Base-by-base conservation (phyloP, 169 alveolate species). In the Cryptosporidium canis region DNA sequence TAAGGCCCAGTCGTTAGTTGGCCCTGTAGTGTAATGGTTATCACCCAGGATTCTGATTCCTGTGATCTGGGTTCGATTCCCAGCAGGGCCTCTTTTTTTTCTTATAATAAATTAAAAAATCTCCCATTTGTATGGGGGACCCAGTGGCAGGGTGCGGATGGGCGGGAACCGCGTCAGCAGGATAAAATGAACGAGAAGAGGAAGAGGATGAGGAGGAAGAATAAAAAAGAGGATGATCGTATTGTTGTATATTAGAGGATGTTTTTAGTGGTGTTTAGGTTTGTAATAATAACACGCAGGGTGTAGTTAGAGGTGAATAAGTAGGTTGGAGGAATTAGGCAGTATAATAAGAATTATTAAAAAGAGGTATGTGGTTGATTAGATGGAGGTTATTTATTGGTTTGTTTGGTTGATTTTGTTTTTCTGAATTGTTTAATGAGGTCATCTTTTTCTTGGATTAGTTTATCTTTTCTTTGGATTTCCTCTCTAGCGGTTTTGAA, bases 41-140 rank as follows among this genome's bases (percentile, higher is more conserved):
- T 77, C 85, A 77, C 85, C 85, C 85, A 77, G 85, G 85, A 77
- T 77, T 77, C 85, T 77, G 85, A 77, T 77, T 77, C 85, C 85
- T 77, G 85, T 77, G 85, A 77, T 77, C 85, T 77, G 85, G 85
- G 85, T 77, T 77, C 85, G 85, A 77, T 77, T 77, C 85, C 85
- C 85, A 77, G 85, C 85, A 77, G 85, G 72, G 85, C 85, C 85
- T 77, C 64, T 21, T 53, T 48, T 53, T 35, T 9, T 7, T n/a
- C 35, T n/a, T n/a, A n/a, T n/a, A n/a, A n/a, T n/a, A n/a, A n/a
- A n/a, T n/a, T n/a, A n/a, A n/a, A n/a, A n/a, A n/a, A n/a, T n/a
- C n/a, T n/a, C n/a, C n/a, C n/a, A n/a, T n/a, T n/a, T n/a, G n/a
- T n/a, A n/a, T n/a, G n/a, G n/a, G n/a, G n/a, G n/a, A n/a, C n/a